Evolutionary conservation across 495 filamentous ascomycete species (phyloP).

Genomic region (Talaromyces thailandensis): DNA sequence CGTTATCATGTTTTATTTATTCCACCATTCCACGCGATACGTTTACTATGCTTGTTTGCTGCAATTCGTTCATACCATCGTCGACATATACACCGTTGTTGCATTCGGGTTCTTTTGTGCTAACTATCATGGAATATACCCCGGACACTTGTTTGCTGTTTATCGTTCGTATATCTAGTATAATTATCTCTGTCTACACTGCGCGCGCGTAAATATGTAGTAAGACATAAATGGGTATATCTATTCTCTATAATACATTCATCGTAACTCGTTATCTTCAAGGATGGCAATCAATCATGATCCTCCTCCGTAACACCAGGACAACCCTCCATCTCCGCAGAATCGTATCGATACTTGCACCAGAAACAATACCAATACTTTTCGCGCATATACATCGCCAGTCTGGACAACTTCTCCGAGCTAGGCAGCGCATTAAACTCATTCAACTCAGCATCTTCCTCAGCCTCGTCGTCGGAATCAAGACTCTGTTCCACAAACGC

Average conservation of each 20-base stretch:
- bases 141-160: conserved; percentile 2
- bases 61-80: conserved; percentile 3
- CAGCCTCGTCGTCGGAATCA: conserved; percentile 33
- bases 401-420: conserved; percentile 50
- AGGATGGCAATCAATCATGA: conserved; percentile 52
- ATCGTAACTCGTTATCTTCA: conserved; percentile 1
- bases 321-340: conserved; percentile 70
- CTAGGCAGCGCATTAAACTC: conserved; percentile 64
- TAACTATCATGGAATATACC: conserved; percentile 12
- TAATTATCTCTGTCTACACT: neutral
- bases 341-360: conserved; percentile 80
- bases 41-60: neutral
- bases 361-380: conserved; percentile 86
- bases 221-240: neutral
- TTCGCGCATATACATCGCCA: conserved; percentile 61
- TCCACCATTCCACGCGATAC: neutral
- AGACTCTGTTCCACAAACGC: conserved; percentile 18
- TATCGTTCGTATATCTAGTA: conserved; percentile 6
- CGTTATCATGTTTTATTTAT: neutral
- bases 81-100: conserved; percentile 3
- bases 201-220: too few species aligned
- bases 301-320: conserved; percentile 87
- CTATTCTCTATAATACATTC: neutral
- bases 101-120: neutral
- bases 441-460: conserved; percentile 60